A percentile compares a stretch with the other conserved stretches of the same genome.
Conservation (phyloP, 148 eudicot species). For the Suaeda aralocaspica region DNA sequence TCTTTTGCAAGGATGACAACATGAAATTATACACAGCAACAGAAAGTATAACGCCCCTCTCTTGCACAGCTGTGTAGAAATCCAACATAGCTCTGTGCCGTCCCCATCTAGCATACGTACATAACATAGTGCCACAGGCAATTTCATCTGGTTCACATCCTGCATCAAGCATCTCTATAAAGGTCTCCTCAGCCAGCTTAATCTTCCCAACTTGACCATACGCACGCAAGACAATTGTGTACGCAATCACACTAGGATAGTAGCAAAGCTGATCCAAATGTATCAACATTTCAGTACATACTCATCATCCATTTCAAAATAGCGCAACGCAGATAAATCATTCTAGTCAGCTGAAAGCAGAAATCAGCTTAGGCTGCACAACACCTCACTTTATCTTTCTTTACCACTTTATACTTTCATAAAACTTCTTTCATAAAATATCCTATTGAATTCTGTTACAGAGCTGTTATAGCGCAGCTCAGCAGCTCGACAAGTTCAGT, state of each 20-base stretch:
- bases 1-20: conserved; percentile 91
- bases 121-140: conserved; percentile 95
- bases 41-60: conserved; percentile 59
- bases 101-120: conserved; percentile 94
- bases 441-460: neutral
- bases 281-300: conserved; percentile 19
- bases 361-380: neutral
- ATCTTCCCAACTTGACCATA: conserved; percentile 94
- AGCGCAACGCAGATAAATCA: neutral
- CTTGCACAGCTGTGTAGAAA: conserved; percentile 78
- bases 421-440: neutral
- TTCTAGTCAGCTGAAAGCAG: neutral
- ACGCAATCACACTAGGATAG: conserved; percentile 76
- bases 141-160: conserved; percentile 97
- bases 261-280: conserved; percentile 71
- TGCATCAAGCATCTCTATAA: conserved; percentile 94
- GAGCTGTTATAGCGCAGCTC: neutral
- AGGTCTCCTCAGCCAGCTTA: conserved; percentile 79
- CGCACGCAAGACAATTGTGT: conserved; percentile 82
- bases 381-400: neutral
- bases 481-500: conserved; percentile 1
- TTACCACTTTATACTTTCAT: neutral
- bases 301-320: neutral
- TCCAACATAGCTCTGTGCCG: conserved; percentile 80
- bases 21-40: conserved; percentile 83